Percentiles rank a stretch among this genome's conserved stretches.
Conservation (phyloP, 768 basidiomycete species). For the Phlebiopsis gigantea region DNA sequence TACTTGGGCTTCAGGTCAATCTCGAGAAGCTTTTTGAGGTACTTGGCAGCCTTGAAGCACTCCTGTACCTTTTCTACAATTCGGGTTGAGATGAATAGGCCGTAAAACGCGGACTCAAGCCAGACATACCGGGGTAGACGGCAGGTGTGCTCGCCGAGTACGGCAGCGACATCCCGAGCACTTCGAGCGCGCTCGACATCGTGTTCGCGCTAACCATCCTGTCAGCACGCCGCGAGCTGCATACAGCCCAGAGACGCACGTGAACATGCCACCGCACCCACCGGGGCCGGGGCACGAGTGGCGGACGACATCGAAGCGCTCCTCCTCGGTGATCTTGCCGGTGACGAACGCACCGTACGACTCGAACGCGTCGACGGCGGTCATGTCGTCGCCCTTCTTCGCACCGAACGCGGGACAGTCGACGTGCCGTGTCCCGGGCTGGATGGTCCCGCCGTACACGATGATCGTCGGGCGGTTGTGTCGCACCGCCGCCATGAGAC, state of each 20-base stretch:
- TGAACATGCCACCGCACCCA: constrained; percentile 87
- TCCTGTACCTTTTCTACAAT: constrained; percentile 72
- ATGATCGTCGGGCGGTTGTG: constrained; percentile 88
- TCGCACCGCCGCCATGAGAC: constrained; percentile 78
- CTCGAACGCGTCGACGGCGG: constrained; percentile 82
- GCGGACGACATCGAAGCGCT: constrained; percentile 79
- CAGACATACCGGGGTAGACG: constrained; percentile 48
- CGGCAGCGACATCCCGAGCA: constrained; percentile 79
- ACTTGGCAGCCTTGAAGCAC: constrained; percentile 72
- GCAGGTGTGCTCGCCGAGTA: constrained; percentile 81
- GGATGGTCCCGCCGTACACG: constrained; percentile 81
- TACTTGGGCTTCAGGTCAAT: constrained; percentile 79
- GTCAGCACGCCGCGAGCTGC: background rate
- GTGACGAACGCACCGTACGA: constrained; percentile 77
- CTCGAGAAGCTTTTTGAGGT: constrained; percentile 69
- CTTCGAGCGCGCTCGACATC: constrained; percentile 82
- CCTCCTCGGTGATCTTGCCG: constrained; percentile 73
- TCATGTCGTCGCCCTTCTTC: constrained; percentile 76
- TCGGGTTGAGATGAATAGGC: background rate
- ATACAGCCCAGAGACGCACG: constrained; percentile 30
- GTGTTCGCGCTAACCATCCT: constrained; percentile 62
- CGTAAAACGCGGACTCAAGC: background rate
- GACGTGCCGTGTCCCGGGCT: constrained; percentile 65
- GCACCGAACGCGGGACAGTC: constrained; percentile 79
- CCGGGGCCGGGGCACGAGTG: constrained; percentile 84